phyloP scores from a whole-genome alignment of 257 asterid species.

The Fraxinus pennsylvanica region DNA sequence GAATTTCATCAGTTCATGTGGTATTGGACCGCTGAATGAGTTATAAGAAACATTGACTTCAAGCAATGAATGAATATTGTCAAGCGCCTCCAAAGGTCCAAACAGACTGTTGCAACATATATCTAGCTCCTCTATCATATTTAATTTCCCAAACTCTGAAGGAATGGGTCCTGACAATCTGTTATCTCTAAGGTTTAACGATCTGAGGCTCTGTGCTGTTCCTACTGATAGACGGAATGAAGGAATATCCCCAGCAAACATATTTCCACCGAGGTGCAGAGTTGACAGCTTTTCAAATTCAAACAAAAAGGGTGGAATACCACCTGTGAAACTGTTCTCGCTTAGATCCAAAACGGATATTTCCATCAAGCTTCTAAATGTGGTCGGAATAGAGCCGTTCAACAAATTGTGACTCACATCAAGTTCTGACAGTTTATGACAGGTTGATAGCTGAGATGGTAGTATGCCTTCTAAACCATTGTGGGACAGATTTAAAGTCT shows the following conservation, averaged over 20 bases:
- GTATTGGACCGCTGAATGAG: conserved; percentile 60
- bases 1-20: conserved; percentile 38
- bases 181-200: conserved; percentile 65
- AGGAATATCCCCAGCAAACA: conserved; percentile 55
- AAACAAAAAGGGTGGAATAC: conserved; percentile 50
- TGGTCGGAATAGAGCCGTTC: conserved; percentile 59
- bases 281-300: conserved; percentile 51
- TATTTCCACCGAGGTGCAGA: conserved; percentile 72
- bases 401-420: conserved; percentile 63
- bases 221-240: conserved; percentile 34
- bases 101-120: conserved; percentile 60
- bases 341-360: conserved; percentile 57
- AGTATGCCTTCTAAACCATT: conserved; percentile 57
- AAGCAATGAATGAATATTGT: conserved; percentile 49
- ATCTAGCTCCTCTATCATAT: conserved; percentile 66
- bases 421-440: conserved; percentile 47
- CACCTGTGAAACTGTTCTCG: conserved; percentile 57
- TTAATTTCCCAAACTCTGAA: conserved; percentile 50
- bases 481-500: conserved; percentile 54
- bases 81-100: conserved; percentile 51
- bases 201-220: conserved; percentile 51
- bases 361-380: conserved; percentile 47
- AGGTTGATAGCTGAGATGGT: conserved; percentile 52
- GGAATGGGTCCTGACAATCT: conserved; percentile 59
- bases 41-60: conserved; percentile 60